Base-by-base conservation (phyloP, 176 grass and related monocot species). In the Chrysopogon serrulatus region DNA sequence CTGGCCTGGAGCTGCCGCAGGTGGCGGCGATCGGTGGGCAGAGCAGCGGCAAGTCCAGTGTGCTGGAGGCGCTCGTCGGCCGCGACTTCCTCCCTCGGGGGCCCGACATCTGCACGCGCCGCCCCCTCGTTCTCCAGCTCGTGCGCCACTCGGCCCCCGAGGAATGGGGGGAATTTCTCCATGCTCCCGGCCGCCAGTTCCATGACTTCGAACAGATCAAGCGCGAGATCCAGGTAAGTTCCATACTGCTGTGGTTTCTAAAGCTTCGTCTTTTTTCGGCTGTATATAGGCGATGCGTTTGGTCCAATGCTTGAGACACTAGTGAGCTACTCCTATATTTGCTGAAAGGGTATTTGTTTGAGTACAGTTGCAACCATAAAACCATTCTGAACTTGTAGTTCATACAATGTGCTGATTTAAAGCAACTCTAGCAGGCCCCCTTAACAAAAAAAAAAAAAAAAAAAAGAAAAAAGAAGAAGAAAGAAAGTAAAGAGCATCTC, bases 21-120 rank as follows among this genome's bases (percentile, higher is more conserved):
- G 93, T 98, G 41, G 91, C 85, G 10, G 93, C 91, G 41, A 89
- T 98, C 48, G 96, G 96, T 37, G 86, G 91, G 71, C 96, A 95
- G 89, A 95, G 96, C 80, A 98, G 96, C 87, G 93, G 96, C 60
- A 98, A 98, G 79, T 95, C 96, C 43, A 98, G 96, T 62, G 96
- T 98, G 62, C 77, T 95, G 72, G 93, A 98, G 77, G 91, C 96
- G 54, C 93, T 98, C 68, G 93, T 95, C 17, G 93, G 96, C 28
- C 89, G 91, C 45, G 96, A 98, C 68, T 98, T 98, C 76, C 85
- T 98, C 33, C 93, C 96, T 16, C 85, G 96, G 42, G 96, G 96
- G 21, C 79, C 90, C 21, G 90, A 92, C 60, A 91, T 93, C 87
- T 95, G 91, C 68, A 98, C 96, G 12, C 92, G 96, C 56, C 85